Conservation (phyloP, 305 asterid species). For the Fraxinus baroniana region DNA sequence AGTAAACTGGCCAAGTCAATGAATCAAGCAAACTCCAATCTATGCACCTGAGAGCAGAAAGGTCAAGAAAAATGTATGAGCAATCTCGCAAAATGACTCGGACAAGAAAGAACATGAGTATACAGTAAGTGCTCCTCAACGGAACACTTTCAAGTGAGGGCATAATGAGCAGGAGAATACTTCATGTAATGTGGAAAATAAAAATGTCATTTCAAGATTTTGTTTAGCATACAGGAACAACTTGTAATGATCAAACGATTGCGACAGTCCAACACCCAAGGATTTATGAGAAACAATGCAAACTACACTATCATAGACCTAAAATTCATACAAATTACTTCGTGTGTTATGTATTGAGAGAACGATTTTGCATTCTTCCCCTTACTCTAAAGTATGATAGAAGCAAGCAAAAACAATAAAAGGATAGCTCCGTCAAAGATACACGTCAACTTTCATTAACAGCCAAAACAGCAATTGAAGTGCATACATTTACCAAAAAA, state of each 20-base stretch:
- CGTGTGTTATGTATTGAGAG: neutral
- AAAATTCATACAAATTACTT: conserved; percentile 3
- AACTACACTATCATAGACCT: conserved; percentile 2
- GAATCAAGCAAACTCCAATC: conserved; percentile 96
- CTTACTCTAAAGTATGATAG: conserved; percentile 11
- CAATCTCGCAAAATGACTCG: conserved; percentile 1
- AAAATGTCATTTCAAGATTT: conserved; percentile 4
- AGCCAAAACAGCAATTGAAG: neutral
- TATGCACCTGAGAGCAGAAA: conserved; percentile 50
- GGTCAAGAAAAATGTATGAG: conserved; percentile 10
- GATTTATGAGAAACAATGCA: neutral
- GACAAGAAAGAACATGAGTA: conserved; percentile 16
- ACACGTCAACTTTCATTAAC: neutral
- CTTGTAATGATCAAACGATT: neutral
- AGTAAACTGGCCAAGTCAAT: conserved; percentile 83
- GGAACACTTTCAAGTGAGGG: neutral
- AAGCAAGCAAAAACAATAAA: conserved; percentile 9
- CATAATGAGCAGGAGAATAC: conserved; percentile 18
- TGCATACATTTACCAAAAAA: neutral
- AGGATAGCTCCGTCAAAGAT: neutral
- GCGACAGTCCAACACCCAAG: neutral
- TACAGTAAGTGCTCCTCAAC: neutral
- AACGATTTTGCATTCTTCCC: conserved; percentile 18
- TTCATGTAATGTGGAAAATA: neutral
- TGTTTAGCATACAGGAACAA: conserved; percentile 5